These are phyloP conservation scores for Penicillium sp. DNA, from an alignment of 2,329 filamentous ascomycete genomes.

Conservation along the genomic window DNA sequence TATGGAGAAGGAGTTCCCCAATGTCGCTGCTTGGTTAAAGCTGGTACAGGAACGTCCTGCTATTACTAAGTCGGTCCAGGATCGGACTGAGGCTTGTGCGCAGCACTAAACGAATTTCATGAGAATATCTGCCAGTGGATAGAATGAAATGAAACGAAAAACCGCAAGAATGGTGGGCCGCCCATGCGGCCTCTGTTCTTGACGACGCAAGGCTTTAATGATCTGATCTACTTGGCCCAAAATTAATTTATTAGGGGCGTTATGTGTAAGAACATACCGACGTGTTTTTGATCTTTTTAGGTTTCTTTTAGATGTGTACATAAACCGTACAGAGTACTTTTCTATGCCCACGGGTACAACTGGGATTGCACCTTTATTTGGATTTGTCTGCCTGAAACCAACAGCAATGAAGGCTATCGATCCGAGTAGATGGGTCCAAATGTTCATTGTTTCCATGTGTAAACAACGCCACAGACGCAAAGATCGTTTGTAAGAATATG, in stretches of 20 bases:
- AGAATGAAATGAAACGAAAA: no score
- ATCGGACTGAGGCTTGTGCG: slow-evolving; percentile 13
- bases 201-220: background rate
- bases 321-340: background rate
- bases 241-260: background rate
- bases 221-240: background rate
- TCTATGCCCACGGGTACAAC: no score
- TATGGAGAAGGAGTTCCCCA: slow-evolving; percentile 32
- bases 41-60: slow-evolving; percentile 29
- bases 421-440: slow-evolving; percentile 10
- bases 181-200: background rate
- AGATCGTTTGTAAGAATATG: slow-evolving; percentile 25
- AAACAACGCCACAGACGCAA: slow-evolving; percentile 21
- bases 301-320: background rate
- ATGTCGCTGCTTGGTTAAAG: slow-evolving; percentile 33
- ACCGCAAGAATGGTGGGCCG: no score
- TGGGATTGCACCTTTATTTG: no score
- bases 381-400: background rate
- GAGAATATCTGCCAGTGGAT: background rate
- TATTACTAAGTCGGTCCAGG: slow-evolving; percentile 25
- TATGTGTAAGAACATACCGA: background rate
- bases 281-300: background rate
- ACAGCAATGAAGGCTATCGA: slow-evolving; percentile 2
- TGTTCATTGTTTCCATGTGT: slow-evolving; percentile 18
- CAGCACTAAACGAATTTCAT: background rate